A percentile compares a stretch with the other conserved stretches of the same genome.
These are phyloP conservation scores for Sclerotinia subarctica DNA, from an alignment of 2,329 filamentous ascomycete genomes.

Conservation along the genomic window DNA sequence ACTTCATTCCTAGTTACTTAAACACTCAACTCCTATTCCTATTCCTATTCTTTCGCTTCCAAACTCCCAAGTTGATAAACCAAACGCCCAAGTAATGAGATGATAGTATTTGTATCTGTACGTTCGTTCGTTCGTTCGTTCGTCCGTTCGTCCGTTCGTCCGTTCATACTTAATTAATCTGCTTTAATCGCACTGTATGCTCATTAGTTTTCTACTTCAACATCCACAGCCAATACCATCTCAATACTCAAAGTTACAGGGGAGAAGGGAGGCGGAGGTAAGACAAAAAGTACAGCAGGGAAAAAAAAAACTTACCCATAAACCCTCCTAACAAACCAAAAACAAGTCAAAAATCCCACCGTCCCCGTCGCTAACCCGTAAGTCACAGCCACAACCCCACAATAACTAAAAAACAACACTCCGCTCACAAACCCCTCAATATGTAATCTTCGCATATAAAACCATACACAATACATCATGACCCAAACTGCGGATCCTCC, in stretches of 20 bases:
- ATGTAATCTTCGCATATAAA: slow-evolving; percentile 76
- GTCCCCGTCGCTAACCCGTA: slow-evolving; percentile 81
- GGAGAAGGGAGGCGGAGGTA: no score
- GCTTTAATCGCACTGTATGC: slow-evolving; percentile 14
- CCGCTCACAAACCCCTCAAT: slow-evolving; percentile 77
- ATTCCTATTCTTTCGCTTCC: background rate
- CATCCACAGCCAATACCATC: no score
- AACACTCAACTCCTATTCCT: background rate
- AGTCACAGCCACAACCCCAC: slow-evolving; percentile 74
- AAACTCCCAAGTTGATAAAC: background rate
- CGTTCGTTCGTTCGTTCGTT: background rate
- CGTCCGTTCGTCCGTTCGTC: background rate
- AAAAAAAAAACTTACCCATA: slow-evolving; percentile 59
- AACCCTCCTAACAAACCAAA: slow-evolving; percentile 79
- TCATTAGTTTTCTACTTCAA: background rate
- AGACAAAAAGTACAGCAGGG: background rate
- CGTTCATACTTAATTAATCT: background rate
- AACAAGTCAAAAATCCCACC: slow-evolving; percentile 78
- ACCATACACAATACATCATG: slow-evolving; percentile 79
- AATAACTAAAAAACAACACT: slow-evolving; percentile 82
- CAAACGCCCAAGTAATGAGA: background rate
- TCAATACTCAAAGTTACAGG: no score
- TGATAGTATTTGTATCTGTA: background rate
- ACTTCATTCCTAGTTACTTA: background rate
- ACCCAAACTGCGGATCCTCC: slow-evolving; percentile 77